These are phyloP conservation scores for Pleoardoris graminearum DNA, from an alignment of 2,329 filamentous ascomycete genomes.

Conservation along the genomic window DNA sequence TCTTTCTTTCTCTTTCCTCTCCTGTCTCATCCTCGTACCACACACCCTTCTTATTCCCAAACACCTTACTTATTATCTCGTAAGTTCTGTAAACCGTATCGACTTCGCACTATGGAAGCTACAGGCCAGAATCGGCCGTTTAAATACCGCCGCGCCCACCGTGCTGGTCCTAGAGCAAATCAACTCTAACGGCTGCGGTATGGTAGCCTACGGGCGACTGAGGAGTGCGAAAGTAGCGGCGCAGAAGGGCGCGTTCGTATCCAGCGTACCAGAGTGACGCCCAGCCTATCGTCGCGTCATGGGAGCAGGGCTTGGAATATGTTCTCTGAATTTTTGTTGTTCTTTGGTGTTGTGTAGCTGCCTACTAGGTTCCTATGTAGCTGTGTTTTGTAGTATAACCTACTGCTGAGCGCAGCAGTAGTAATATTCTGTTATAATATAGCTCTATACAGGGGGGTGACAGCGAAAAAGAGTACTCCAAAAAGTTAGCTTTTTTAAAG, in stretches of 20 bases:
- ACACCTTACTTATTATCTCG: conserved; percentile 50
- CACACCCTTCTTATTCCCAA: conserved; percentile 52
- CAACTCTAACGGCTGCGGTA: conserved; percentile 51
- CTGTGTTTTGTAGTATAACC: conserved; percentile 17
- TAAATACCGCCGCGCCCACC: conserved; percentile 59
- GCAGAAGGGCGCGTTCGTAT: conserved; percentile 54
- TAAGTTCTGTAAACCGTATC: conserved; percentile 40
- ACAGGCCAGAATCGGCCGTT: conserved; percentile 53
- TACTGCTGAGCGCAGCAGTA: conserved; percentile 11
- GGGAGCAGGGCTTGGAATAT: conserved; percentile 17
- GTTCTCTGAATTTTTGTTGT: conserved; percentile 8
- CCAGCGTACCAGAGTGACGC: conserved; percentile 54
- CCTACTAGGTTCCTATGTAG: conserved; percentile 20
- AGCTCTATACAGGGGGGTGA: too few species aligned
- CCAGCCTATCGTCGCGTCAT: conserved; percentile 43
- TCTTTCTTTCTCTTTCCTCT: conserved; percentile 14
- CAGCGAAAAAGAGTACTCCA: too few species aligned
- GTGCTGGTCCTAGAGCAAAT: conserved; percentile 54
- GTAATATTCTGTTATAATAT: conserved; percentile 12
- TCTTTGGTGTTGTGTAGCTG: conserved; percentile 10
- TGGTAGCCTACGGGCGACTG: conserved; percentile 50
- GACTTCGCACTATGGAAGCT: conserved; percentile 55
- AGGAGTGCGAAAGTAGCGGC: conserved; percentile 52
- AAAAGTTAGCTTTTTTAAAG: too few species aligned
- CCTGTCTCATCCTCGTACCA: conserved; percentile 38